Evolutionary conservation across 2,329 filamentous ascomycete species (phyloP).

Genomic region (Cadophora sp.): DNA sequence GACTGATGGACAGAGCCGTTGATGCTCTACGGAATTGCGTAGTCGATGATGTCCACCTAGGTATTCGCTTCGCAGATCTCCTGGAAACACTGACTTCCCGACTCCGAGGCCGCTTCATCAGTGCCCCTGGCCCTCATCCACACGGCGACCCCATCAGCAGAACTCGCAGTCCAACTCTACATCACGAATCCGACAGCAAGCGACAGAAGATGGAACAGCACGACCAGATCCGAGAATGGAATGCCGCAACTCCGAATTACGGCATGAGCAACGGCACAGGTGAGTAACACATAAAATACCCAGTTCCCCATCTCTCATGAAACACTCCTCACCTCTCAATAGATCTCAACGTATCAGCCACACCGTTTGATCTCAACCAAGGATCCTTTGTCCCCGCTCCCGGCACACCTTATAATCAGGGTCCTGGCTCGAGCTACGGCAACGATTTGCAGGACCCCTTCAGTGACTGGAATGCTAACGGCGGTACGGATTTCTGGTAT

Average conservation of each 20-base stretch:
- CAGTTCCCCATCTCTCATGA: background rate
- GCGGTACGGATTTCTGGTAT: constrained; percentile 66
- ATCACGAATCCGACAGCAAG: constrained; percentile 44
- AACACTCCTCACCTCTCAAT: constrained; percentile 16
- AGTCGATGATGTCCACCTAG: constrained; percentile 84
- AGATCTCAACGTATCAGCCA: constrained; percentile 60
- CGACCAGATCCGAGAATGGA: constrained; percentile 41
- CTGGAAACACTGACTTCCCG: constrained; percentile 80
- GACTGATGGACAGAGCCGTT: constrained; percentile 77
- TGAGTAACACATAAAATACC: constrained; percentile 27
- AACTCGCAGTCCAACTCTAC: constrained; percentile 40
- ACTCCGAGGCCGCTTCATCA: constrained; percentile 77
- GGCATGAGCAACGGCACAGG: constrained; percentile 35
- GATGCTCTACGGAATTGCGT: constrained; percentile 78
- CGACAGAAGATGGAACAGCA: constrained; percentile 37
- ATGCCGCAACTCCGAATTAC: constrained; percentile 39
- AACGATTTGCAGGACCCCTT: constrained; percentile 45
- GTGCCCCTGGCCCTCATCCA: constrained; percentile 55
- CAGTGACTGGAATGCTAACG: constrained; percentile 36
- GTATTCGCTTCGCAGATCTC: constrained; percentile 83
- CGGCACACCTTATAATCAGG: constrained; percentile 44
- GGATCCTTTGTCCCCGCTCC: constrained; percentile 61
- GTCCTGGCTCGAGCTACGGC: constrained; percentile 35
- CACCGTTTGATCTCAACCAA: constrained; percentile 63
- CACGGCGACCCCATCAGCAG: constrained; percentile 38